Conservation (phyloP, 306 rosid genomes). For the Notholithocarpus densiflorus region DNA sequence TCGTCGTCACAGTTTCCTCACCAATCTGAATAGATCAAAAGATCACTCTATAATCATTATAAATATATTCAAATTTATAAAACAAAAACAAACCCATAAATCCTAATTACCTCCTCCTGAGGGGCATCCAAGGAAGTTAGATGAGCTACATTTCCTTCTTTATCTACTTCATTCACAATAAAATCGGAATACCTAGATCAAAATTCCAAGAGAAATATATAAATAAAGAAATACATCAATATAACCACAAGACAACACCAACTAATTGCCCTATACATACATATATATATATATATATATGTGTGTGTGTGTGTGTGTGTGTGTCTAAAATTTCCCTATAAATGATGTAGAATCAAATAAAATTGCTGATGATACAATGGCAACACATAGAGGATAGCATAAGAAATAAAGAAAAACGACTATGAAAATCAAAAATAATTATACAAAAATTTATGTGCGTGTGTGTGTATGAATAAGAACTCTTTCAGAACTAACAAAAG, state of each 20-base stretch:
- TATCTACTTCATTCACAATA: slow-evolving; percentile 89
- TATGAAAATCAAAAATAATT: not conserved
- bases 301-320: not conserved
- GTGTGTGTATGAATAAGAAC: too few relatives aligned
- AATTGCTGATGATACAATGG: not conserved
- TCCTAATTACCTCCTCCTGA: slow-evolving; percentile 41
- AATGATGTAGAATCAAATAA: not conserved
- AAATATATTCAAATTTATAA: not conserved
- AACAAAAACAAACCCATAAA: not conserved
- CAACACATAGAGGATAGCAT: not conserved
- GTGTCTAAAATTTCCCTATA: not conserved
- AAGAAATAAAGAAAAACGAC: not conserved
- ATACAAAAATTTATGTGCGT: rapidly evolving
- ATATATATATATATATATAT: too few relatives aligned
- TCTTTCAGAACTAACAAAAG: not conserved
- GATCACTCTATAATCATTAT: not conserved
- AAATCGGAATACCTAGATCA: slow-evolving; percentile 83
- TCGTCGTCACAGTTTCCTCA: slow-evolving; percentile 38
- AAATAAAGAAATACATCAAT: not conserved
- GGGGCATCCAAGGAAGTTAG: slow-evolving; percentile 68
- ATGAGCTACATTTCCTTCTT: slow-evolving; percentile 62
- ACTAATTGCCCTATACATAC: not conserved
- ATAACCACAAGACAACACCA: not conserved
- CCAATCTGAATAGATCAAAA: slow-evolving; percentile 36
- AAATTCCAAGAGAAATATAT: slow-evolving; percentile 13